Evolutionary conservation across 1,284 basidiomycete species (phyloP), one percentile per base, ranked within the genome.

Genomic region (Farysia itapuensis): DNA sequence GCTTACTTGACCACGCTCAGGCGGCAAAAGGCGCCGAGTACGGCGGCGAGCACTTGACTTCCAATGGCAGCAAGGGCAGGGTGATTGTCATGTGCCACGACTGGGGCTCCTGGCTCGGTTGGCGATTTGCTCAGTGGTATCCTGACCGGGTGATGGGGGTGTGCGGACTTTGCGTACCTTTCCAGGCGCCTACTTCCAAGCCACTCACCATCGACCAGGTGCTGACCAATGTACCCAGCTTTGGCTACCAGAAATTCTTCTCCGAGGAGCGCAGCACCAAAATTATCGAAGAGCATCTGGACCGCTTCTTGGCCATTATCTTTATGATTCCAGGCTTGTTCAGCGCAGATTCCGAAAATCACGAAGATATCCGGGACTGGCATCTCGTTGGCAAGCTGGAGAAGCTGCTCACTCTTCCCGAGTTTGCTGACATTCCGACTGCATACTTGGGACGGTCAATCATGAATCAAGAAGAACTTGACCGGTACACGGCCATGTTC

Each of bases 181-280:
- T 61, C 38, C 47, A 52, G 29, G 40, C 53, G 0, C 65, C 65
- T 2, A 60, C 48, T 3, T 47, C 54, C 3, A 57, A 64, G 16
- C 19, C 26, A 3, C 23, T 68, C 9, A 47, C 61, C 0, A 65
- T 61, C 22, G 47, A 61, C 18, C 33, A 45, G 25, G 41, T 70
- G 5, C 34, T 64, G 19, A 38, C 57, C 13, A 40, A 21, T n/a
- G 37, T 65, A 3, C 61, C 67, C 11, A 58, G 43, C 40, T 70
- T 67, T 38, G 67, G 65, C 29, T 70, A 70, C 20, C 65, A 70
- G 24, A 47, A 47, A 36, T 70, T 70, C 48, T 70, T 70, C 20
- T 49, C 43, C n/a, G 53, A 65, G 14, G 43, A 56, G 26, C 24
- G 54, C 3, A 60, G 56, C 28, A 70, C 65, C 41, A 49, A 64